Percentiles rank a stretch among this genome's conserved stretches.
Conservation (phyloP, 2,329 filamentous ascomycete genomes). For the Ophiostoma ips region DNA sequence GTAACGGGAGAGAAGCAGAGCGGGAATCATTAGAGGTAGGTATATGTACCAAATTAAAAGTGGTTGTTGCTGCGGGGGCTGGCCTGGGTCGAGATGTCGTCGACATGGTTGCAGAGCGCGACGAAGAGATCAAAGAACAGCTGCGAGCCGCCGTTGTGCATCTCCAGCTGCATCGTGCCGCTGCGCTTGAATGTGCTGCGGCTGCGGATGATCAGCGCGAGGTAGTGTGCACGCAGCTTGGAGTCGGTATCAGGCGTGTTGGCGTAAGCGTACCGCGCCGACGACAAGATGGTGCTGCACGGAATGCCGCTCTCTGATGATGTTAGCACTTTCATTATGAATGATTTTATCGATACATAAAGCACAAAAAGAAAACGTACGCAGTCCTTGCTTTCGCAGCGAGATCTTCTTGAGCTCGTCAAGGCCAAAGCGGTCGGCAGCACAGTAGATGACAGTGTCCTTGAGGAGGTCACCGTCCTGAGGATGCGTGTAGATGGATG, state of each 20-base stretch:
- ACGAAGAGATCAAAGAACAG: constrained; percentile 92
- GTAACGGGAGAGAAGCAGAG: background rate
- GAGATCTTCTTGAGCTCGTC: constrained; percentile 75
- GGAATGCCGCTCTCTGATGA: constrained; percentile 59
- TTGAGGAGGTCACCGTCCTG: constrained; percentile 59
- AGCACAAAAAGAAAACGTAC: constrained; percentile 25
- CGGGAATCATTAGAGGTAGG: too few relatives aligned
- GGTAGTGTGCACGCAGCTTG: constrained; percentile 80
- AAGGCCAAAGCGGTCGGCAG: constrained; percentile 70
- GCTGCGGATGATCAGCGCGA: constrained; percentile 81
- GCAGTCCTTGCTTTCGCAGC: constrained; percentile 78
- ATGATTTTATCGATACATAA: background rate
- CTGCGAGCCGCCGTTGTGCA: constrained; percentile 69
- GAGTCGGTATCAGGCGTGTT: constrained; percentile 83
- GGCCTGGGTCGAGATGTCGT: constrained; percentile 44
- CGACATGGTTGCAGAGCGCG: constrained; percentile 81
- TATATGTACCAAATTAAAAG: background rate
- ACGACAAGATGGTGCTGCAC: constrained; percentile 71
- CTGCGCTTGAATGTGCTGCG: constrained; percentile 83
- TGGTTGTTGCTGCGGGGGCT: constrained; percentile 24
- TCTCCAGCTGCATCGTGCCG: constrained; percentile 90
- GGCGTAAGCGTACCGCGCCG: constrained; percentile 78
- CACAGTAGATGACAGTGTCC: constrained; percentile 84
- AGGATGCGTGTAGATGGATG: constrained; percentile 54
- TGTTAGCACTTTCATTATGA: background rate